These are phyloP conservation scores for Lodderomyces pseudojiufengensis DNA, from an alignment of 1,139 yeast species.

Conservation along the genomic window DNA sequence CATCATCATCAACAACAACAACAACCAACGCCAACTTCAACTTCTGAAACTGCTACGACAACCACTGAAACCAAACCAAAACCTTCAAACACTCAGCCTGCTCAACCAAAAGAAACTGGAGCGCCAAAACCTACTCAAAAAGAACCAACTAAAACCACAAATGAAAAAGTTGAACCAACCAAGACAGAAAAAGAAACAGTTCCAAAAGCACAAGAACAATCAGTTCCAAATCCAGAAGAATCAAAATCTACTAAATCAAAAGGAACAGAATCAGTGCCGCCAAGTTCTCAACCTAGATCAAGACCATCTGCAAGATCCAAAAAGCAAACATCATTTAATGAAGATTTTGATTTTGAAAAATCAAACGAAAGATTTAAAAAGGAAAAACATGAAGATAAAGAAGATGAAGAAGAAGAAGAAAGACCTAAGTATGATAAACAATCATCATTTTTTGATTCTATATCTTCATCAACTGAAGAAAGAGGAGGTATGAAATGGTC, in stretches of 20 bases:
- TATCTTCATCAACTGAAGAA: constrained; percentile 56
- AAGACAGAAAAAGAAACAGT: constrained; percentile 7
- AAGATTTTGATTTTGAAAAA: constrained; percentile 57
- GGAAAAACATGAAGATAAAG: constrained; percentile 23
- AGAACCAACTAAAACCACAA: constrained; percentile 11
- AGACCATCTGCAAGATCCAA: constrained; percentile 12
- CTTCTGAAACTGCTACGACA: constrained; percentile 5
- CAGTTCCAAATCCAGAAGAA: neutral
- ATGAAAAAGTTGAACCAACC: constrained; percentile 11
- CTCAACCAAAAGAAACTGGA: constrained; percentile 11
- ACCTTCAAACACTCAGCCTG: constrained; percentile 8
- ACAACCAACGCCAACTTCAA: constrained; percentile 10
- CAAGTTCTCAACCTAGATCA: constrained; percentile 14
- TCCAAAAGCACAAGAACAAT: constrained; percentile 4
- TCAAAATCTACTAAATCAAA: neutral
- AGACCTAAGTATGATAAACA: constrained; percentile 51
- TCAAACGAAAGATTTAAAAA: constrained; percentile 60
- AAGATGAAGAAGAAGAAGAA: constrained; percentile 17
- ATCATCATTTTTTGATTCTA: constrained; percentile 77
- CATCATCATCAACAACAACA: constrained; percentile 4
- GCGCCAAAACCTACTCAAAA: constrained; percentile 9
- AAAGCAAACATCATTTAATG: constrained; percentile 13
- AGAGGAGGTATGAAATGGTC: constrained; percentile 49
- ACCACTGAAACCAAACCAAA: constrained; percentile 5
- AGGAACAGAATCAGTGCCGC: too few species aligned